These are phyloP conservation scores for Paramecium pentaurelia DNA, from an alignment of 73 alveolate species.

Conservation along the genomic window DNA sequence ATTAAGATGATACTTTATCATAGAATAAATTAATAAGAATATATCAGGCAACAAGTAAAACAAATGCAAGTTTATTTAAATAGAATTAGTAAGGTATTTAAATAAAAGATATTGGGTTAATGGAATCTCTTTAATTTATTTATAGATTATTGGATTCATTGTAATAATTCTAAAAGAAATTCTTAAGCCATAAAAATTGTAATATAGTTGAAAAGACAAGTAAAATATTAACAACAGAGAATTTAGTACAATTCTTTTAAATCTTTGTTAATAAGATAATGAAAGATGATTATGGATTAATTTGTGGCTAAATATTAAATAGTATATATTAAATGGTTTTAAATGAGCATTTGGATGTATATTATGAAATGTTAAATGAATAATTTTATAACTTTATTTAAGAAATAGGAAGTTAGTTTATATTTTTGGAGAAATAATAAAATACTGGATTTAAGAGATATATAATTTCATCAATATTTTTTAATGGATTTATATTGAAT, in stretches of 20 bases:
- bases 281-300: background rate
- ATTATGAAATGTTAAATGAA: background rate
- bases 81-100: background rate
- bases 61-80: background rate
- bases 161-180: background rate
- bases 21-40: background rate
- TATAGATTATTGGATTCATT: background rate
- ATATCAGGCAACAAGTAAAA: background rate
- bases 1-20: background rate
- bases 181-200: background rate
- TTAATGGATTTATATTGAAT: background rate
- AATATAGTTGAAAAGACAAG: background rate
- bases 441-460: background rate
- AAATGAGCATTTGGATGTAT: background rate
- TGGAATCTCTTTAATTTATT: background rate
- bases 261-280: background rate
- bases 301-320: background rate
- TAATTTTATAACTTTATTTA: background rate
- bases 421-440: background rate
- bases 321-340: background rate
- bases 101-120: background rate
- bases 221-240: background rate
- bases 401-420: background rate
- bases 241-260: background rate
- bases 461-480: background rate